These are phyloP conservation scores for Bassia scoparia DNA, from an alignment of 148 eudicot genomes.

Conservation along the genomic window DNA sequence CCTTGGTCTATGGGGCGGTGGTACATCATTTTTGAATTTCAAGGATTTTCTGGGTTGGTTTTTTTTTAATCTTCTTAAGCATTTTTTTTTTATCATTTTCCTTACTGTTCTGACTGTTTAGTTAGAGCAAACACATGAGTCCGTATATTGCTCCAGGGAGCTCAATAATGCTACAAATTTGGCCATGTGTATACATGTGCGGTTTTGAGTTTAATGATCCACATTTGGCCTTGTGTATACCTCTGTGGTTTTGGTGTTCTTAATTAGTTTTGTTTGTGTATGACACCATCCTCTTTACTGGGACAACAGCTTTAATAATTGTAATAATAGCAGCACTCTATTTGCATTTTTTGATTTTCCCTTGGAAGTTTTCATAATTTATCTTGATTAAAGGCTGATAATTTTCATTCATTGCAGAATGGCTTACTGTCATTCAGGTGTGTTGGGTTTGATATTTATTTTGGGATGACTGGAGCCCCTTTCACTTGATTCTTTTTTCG, in stretches of 20 bases:
- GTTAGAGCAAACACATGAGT: not conserved
- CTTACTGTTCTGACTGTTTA: not conserved
- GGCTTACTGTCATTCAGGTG: no score
- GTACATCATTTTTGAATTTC: slow-evolving; percentile 74
- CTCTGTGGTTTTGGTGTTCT: not conserved
- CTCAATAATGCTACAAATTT: not conserved
- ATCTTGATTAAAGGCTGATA: no score
- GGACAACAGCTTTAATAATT: no score
- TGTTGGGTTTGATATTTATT: no score
- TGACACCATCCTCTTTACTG: not conserved
- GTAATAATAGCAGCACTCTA: no score
- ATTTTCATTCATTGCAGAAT: no score
- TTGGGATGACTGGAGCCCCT: no score
- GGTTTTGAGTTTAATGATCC: no score
- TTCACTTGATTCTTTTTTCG: not conserved
- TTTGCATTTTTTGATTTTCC: no score
- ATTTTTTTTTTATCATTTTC: not conserved
- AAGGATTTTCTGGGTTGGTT: slow-evolving; percentile 76
- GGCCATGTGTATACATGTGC: not conserved
- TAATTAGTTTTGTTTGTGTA: not conserved
- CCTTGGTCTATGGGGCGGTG: slow-evolving; percentile 97
- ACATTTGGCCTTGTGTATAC: not conserved
- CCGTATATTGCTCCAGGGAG: not conserved
- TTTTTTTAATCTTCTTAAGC: not conserved
- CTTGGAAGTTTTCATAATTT: no score